phyloP scores from a whole-genome alignment of 768 basidiomycete genomes.

The Boletus pseudo-olivaceus region DNA sequence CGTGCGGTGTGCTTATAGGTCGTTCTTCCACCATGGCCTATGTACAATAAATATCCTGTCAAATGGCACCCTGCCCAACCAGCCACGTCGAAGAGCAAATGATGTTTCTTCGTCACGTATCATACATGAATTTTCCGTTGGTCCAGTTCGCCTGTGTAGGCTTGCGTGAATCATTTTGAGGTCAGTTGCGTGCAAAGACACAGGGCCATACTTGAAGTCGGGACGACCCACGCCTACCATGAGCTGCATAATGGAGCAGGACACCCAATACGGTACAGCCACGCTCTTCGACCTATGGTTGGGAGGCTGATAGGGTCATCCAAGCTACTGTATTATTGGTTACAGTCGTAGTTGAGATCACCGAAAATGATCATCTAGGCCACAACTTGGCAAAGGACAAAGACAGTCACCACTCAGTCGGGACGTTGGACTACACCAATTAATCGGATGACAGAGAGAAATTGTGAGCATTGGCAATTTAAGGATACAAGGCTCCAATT shows the following conservation, averaged over 20 bases:
- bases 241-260: too few relatives aligned
- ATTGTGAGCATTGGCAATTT: slow-evolving; percentile 15
- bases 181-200: background rate
- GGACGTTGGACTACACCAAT: background rate
- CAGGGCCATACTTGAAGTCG: too few relatives aligned
- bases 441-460: background rate
- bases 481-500: slow-evolving; percentile 23
- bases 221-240: too few relatives aligned
- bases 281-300: background rate
- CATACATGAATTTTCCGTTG: background rate
- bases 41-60: slow-evolving; percentile 28
- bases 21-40: slow-evolving; percentile 67
- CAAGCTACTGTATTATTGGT: too few relatives aligned
- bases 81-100: slow-evolving; percentile 19
- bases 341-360: too few relatives aligned
- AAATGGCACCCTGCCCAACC: slow-evolving; percentile 25
- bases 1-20: slow-evolving; percentile 34
- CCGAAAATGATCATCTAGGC: too few relatives aligned
- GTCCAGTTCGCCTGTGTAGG: background rate
- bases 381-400: too few relatives aligned
- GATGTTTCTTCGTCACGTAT: slow-evolving; percentile 4
- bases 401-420: background rate
- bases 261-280: too few relatives aligned
- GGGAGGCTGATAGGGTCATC: too few relatives aligned
- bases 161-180: background rate